Evolutionary conservation across 768 basidiomycete genomes (phyloP).

Genomic region (Lanmaoa pseudosensibilis): DNA sequence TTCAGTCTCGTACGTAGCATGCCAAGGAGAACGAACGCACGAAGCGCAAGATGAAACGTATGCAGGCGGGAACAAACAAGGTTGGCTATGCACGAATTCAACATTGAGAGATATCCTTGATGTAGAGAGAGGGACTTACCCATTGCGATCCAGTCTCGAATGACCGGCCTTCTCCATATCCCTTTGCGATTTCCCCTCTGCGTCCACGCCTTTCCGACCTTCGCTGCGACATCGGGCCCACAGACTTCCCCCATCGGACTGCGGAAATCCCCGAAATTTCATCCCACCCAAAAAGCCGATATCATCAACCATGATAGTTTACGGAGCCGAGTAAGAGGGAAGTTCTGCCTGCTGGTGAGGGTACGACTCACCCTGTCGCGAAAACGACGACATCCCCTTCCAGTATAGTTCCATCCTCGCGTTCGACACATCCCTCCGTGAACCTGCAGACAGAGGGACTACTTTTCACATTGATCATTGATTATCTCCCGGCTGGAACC

Average conservation of each 20-base stretch:
- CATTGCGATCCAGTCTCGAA: conserved; percentile 36
- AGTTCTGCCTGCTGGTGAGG: background rate
- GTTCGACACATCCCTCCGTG: conserved; percentile 27
- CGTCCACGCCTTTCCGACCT: conserved; percentile 55
- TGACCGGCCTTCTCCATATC: conserved; percentile 32
- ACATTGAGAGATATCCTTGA: background rate
- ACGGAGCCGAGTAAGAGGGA: background rate
- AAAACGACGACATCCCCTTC: conserved; percentile 34
- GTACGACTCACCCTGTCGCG: conserved; percentile 33
- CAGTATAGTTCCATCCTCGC: conserved; percentile 29
- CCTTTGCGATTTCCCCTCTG: conserved; percentile 63
- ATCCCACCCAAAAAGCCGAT: background rate
- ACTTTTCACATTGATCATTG: conserved; percentile 52
- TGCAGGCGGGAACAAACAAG: conserved; percentile 25
- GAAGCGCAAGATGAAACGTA: conserved; percentile 33
- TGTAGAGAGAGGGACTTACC: conserved; percentile 11
- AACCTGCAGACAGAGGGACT: conserved; percentile 32
- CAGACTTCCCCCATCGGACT: conserved; percentile 43
- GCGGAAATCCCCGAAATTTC: conserved; percentile 47
- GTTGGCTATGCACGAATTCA: conserved; percentile 14
- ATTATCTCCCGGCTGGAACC: conserved; percentile 48
- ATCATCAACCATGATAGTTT: background rate
- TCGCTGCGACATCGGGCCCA: conserved; percentile 44
- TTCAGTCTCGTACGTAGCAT: background rate
- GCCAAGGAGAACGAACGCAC: conserved; percentile 11